Evolutionary conservation across 345 rosid genomes (phyloP).

Genomic region (Hibiscus trionum): DNA sequence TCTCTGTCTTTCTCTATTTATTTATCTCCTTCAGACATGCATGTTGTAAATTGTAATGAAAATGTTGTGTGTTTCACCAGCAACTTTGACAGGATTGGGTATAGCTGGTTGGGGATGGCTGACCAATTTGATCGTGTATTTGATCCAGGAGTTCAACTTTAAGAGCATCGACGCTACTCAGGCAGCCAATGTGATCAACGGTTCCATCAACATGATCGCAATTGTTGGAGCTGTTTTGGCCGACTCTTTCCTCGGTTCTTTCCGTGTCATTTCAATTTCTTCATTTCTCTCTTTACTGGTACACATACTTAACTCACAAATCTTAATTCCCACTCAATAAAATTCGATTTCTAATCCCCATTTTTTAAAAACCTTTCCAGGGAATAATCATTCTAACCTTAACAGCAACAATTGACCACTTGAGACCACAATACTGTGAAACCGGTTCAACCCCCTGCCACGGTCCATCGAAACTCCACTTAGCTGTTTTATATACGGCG

Average conservation of each 20-base stretch:
- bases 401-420: conserved; percentile 21
- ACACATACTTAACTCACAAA: background rate
- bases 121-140: conserved; percentile 20
- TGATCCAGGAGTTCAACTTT: conserved; percentile 22
- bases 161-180: conserved; percentile 20
- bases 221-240: conserved; percentile 18
- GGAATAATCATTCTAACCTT: conserved; percentile 31
- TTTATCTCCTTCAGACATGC: background rate
- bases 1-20: background rate
- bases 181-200: conserved; percentile 6
- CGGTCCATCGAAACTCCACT: conserved; percentile 23
- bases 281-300: conserved; percentile 21
- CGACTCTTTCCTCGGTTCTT: conserved; percentile 20
- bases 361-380: conserved; percentile 18
- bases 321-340: background rate
- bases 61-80: background rate
- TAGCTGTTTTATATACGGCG: background rate
- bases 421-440: conserved; percentile 31
- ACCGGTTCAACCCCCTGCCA: conserved; percentile 21
- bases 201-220: conserved; percentile 11
- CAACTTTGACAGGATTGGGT: background rate
- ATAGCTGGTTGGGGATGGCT: conserved; percentile 14
- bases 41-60: background rate
- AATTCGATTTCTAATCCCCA: background rate
- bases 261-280: conserved; percentile 13